These are phyloP conservation scores for Crithidia thermophila DNA, from an alignment of 208 protist species.

Conservation along the genomic window DNA sequence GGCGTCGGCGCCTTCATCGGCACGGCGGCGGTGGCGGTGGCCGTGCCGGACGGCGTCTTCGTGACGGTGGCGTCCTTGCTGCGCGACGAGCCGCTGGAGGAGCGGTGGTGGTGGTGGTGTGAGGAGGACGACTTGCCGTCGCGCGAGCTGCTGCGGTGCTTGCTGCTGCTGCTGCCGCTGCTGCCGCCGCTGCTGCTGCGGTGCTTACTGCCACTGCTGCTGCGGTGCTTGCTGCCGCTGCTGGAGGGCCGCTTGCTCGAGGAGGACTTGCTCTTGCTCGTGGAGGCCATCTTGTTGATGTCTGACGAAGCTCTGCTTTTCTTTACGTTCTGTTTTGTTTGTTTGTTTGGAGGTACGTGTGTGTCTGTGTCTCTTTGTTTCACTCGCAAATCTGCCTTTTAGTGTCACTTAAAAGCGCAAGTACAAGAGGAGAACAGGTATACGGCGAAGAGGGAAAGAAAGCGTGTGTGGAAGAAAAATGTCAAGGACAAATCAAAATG, in stretches of 20 bases:
- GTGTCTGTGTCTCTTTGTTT: neutral
- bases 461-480: neutral
- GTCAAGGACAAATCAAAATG: neutral
- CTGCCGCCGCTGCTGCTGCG: slow-evolving; percentile 14
- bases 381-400: no score
- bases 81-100: slow-evolving; percentile 12
- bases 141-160: slow-evolving; percentile 2
- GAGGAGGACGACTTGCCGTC: slow-evolving; percentile 13
- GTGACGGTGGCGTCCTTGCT: slow-evolving; percentile 1
- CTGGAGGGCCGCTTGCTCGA: slow-evolving; percentile 19
- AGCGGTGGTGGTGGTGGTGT: slow-evolving; percentile 21
- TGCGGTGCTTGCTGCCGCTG: slow-evolving; percentile 9
- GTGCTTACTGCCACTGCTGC: slow-evolving; percentile 1
- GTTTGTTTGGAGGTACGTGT: neutral
- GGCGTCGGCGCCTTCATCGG: neutral
- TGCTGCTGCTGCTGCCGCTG: slow-evolving; percentile 13
- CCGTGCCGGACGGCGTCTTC: slow-evolving; percentile 2
- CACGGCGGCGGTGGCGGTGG: neutral
- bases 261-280: slow-evolving; percentile 11
- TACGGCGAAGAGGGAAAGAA: slow-evolving; percentile 10
- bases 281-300: slow-evolving; percentile 6
- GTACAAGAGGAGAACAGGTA: neutral
- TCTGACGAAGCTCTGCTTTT: neutral
- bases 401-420: neutral
- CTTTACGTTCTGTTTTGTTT: neutral